Percentiles rank a stretch among this genome's conserved stretches.
Conservation (phyloP, 768 basidiomycete species). For the Imleria badia region DNA sequence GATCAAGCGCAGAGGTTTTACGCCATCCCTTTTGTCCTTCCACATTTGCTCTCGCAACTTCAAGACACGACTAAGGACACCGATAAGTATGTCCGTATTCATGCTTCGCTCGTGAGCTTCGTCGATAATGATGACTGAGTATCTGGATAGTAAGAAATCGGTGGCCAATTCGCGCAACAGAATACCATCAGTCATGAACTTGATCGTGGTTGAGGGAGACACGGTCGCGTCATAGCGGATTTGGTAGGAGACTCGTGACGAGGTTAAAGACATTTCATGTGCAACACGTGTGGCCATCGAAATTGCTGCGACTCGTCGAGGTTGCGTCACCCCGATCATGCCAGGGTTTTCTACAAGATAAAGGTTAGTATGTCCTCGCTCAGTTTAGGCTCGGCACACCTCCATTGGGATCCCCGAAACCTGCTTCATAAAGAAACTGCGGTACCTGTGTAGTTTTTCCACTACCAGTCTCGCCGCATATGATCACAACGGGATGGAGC, state of each 20-base stretch:
- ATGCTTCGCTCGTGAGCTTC: slow-evolving; percentile 98
- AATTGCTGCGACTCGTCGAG: slow-evolving; percentile 94
- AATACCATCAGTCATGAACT: slow-evolving; percentile 99
- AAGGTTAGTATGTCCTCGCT: slow-evolving; percentile 2
- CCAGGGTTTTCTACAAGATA: slow-evolving; percentile 82
- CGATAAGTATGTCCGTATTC: slow-evolving; percentile 97
- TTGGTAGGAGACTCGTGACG: slow-evolving; percentile 88
- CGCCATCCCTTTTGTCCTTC: slow-evolving; percentile 69
- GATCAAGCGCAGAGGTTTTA: slow-evolving; percentile 87
- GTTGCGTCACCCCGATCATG: slow-evolving; percentile 97
- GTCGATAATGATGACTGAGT: slow-evolving; percentile 94
- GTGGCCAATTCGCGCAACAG: slow-evolving; percentile 87
- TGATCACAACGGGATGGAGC: slow-evolving; percentile 72
- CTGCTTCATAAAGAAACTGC: slow-evolving; percentile 97
- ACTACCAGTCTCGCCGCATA: slow-evolving; percentile 92
- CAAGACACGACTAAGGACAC: slow-evolving; percentile 91
- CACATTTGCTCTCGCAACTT: slow-evolving; percentile 89
- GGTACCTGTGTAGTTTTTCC: slow-evolving; percentile 99
- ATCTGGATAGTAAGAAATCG: slow-evolving; percentile 92
- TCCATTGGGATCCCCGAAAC: slow-evolving; percentile 81
- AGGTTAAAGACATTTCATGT: slow-evolving; percentile 84
- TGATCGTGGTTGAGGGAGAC: slow-evolving; percentile 86
- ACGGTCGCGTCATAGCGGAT: slow-evolving; percentile 97
- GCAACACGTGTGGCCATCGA: slow-evolving; percentile 93
- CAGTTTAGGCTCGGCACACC: slow-evolving; percentile 46